Conservation (phyloP, 1,139 yeast genomes). For the Diutina ranongensis region DNA sequence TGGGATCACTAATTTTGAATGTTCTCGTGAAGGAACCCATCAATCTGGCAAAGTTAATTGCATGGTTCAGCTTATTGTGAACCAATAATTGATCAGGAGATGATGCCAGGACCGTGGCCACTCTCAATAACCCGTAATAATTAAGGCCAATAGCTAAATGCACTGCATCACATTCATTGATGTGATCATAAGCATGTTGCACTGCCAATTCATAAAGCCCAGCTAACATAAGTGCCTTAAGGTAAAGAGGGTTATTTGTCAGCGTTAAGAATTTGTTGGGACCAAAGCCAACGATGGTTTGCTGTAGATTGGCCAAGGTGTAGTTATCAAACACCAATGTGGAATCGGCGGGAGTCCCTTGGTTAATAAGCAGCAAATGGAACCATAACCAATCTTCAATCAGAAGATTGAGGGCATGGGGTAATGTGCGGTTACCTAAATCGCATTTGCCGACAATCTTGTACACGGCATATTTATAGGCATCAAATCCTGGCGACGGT, state of each 20-base stretch:
- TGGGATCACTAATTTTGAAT: constrained; percentile 78
- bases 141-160: constrained; percentile 79
- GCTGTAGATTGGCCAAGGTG: constrained; percentile 63
- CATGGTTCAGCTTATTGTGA: constrained; percentile 24
- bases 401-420: constrained; percentile 58
- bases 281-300: constrained; percentile 61
- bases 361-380: constrained; percentile 63
- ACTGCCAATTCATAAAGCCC: constrained; percentile 83
- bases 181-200: constrained; percentile 47
- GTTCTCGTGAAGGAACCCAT: constrained; percentile 66
- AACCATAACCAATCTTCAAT: constrained; percentile 98
- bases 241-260: constrained; percentile 60
- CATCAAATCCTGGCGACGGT: constrained; percentile 44
- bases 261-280: constrained; percentile 56
- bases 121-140: constrained; percentile 61
- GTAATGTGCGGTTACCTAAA: constrained; percentile 61
- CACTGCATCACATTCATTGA: constrained; percentile 77
- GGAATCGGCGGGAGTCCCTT: constrained; percentile 18
- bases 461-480: constrained; percentile 82
- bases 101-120: constrained; percentile 18
- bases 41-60: constrained; percentile 46
- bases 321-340: constrained; percentile 60
- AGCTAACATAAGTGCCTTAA: constrained; percentile 60
- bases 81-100: constrained; percentile 24
- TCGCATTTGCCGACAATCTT: constrained; percentile 91